phyloP scores from a whole-genome alignment of 495 filamentous ascomycete species.

The Penicillium desertorum region DNA sequence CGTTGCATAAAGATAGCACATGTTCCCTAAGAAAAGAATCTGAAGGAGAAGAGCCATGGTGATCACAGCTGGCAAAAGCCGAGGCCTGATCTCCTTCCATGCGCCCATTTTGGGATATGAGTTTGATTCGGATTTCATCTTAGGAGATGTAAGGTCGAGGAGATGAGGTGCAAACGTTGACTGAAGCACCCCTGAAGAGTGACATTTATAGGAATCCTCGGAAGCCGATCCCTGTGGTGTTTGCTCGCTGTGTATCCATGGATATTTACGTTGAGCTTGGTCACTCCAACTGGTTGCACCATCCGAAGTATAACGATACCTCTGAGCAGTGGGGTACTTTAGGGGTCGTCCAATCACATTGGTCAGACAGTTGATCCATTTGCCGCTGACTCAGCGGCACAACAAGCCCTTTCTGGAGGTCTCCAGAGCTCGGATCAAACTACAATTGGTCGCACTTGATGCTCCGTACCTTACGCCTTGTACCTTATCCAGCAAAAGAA shows the following conservation, averaged over 20 bases:
- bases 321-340: background rate
- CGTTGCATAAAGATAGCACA: slow-evolving; percentile 12
- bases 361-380: background rate
- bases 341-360: background rate
- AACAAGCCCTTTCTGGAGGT: no score
- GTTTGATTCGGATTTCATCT: background rate
- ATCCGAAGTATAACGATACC: background rate
- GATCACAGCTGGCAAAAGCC: background rate
- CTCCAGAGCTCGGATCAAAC: no score
- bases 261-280: background rate
- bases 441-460: no score
- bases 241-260: background rate
- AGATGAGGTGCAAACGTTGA: background rate
- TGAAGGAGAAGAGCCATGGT: slow-evolving; percentile 1
- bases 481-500: no score
- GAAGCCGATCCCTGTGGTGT: background rate
- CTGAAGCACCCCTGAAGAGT: background rate
- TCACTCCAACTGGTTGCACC: background rate
- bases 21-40: slow-evolving; percentile 5
- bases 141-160: background rate
- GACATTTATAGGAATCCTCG: background rate
- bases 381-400: background rate
- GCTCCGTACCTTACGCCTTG: no score
- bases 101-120: background rate
- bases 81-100: background rate